Base-by-base conservation (phyloP, 345 rosid species). In the Cardamine resedifolia region DNA sequence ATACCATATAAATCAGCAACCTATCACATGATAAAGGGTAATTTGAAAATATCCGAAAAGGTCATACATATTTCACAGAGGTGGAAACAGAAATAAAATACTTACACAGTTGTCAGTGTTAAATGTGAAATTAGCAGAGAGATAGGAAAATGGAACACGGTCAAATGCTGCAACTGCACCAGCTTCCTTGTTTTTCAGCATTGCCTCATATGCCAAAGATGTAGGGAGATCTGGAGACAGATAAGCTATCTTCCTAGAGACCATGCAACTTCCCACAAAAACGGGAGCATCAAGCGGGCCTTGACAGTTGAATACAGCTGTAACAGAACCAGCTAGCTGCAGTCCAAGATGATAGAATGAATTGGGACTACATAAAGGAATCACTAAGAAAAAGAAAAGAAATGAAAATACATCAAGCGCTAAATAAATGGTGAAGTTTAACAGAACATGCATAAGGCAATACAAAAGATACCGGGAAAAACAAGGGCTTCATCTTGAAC, bases 121-220 rank as follows among this genome's bases (percentile, higher is more conserved):
- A 80, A 86, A 91, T 12, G 98, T 94, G 79, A 91, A 91, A 83
- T 94, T 94, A 62, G 98, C 98, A 28, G 97, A 94, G 23, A 94
- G 83, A 83, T 94, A 91, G 10, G 98, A 94, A 85, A 94, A 86
- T 58, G 98, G 98, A 80, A 94, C 83, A 51, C 92, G 94, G 78
- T 94, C 98, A 86, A 94, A 87, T 68, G 98, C 98, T 55, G 97
- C 98, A 81, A 94, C 94, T 52, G 96, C 98, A 72, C 98, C 98
- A 73, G 90, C 90, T 74, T 94, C 98, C 76, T 91, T 94, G 87
- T 80, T 87, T 83, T 88, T 91, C 82, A 88, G 72, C 87, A 94
- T 79, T 68, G 91, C 91, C 72, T 94, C 95, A 76, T 82, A 86
- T 28, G 98, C 98, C 83, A 84, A 68, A 56, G 95, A 85, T 78